These are phyloP conservation scores for Myxozyma kluyveri DNA, from an alignment of 805 yeast genomes.

Conservation along the genomic window DNA sequence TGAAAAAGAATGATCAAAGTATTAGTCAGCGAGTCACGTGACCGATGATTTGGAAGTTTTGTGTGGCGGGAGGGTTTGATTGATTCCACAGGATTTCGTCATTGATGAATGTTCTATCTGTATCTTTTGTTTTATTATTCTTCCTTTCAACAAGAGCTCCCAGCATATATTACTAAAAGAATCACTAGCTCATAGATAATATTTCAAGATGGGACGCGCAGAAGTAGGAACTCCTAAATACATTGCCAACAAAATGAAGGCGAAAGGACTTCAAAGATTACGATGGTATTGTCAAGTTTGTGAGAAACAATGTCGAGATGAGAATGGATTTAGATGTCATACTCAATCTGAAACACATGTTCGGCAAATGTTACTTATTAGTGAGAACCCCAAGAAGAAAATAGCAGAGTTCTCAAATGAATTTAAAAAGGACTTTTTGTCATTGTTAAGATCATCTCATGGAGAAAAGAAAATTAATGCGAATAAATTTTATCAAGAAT, in stretches of 20 bases:
- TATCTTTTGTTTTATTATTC: too few species aligned
- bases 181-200: too few species aligned
- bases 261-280: conserved; percentile 80
- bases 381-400: conserved; percentile 42
- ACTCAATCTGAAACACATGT: conserved; percentile 76
- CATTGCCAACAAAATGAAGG: conserved; percentile 71
- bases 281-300: conserved; percentile 88
- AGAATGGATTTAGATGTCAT: conserved; percentile 91
- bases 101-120: too few species aligned
- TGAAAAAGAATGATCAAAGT: too few species aligned
- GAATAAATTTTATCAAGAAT: conserved; percentile 86
- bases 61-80: too few species aligned
- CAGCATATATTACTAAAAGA: too few species aligned
- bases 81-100: too few species aligned
- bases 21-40: too few species aligned
- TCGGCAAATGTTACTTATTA: conserved; percentile 51
- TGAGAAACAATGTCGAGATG: conserved; percentile 90
- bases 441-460: conserved; percentile 61
- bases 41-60: too few species aligned
- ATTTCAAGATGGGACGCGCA: conserved; percentile 50
- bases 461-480: conserved; percentile 79
- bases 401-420: conserved; percentile 58
- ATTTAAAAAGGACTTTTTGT: conserved; percentile 64
- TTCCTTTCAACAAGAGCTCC: too few species aligned
- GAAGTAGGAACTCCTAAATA: conserved; percentile 67